Percentiles rank a stretch among this genome's conserved stretches.
phyloP scores from a whole-genome alignment of 345 rosid species.

The Camelina neglecta region DNA sequence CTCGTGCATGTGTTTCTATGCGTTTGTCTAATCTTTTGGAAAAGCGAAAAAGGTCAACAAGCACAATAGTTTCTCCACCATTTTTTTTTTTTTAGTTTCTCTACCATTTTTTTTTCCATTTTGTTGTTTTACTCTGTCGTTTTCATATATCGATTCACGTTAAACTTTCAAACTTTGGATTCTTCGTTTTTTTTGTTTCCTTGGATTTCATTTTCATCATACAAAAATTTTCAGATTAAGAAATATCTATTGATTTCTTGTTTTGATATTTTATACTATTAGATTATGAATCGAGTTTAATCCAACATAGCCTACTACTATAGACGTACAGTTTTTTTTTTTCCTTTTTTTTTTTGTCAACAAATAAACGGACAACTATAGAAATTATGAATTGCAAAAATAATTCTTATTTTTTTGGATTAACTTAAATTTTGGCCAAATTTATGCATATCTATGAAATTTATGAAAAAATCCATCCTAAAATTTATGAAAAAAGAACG shows the following conservation, averaged over 20 bases:
- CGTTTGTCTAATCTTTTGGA: slow-evolving; percentile 39
- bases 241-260: not conserved
- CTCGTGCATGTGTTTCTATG: slow-evolving; percentile 47
- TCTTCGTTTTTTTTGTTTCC: not conserved
- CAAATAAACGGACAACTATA: not conserved
- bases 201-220: not conserved
- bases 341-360: not conserved
- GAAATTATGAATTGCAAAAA: too few species aligned
- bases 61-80: slow-evolving; percentile 44
- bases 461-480: too few species aligned
- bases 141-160: slow-evolving; percentile 23
- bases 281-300: not conserved
- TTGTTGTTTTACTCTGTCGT: not conserved
- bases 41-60: slow-evolving; percentile 41
- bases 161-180: slow-evolving; percentile 23
- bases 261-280: not conserved
- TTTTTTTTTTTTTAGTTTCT: not conserved
- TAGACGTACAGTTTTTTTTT: too few species aligned
- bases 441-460: too few species aligned
- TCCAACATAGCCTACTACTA: too few species aligned
- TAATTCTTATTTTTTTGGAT: not conserved
- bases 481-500: too few species aligned
- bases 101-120: too few species aligned
- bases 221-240: not conserved
- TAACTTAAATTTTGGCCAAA: not conserved